A percentile compares a stretch with the other conserved stretches of the same genome.
Evolutionary conservation across 148 eudicot genomes (phyloP).

Genomic region (Rhododendron vialii): DNA sequence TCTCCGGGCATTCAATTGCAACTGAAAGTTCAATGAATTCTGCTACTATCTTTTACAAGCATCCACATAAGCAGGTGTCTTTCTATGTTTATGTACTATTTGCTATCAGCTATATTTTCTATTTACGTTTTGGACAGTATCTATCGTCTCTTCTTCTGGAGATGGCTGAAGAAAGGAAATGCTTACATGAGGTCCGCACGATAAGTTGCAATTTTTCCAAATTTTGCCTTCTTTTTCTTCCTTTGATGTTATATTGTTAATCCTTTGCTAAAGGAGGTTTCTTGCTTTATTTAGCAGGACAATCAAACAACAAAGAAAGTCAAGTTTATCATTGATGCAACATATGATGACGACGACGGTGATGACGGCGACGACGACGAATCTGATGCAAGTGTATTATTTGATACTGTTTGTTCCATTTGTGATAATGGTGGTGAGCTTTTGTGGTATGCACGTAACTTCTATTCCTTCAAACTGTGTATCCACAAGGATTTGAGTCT

Average conservation of each 20-base stretch:
- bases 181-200: slow-evolving; percentile 32
- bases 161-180: slow-evolving; percentile 30
- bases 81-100: not conserved
- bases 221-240: not conserved
- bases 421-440: slow-evolving; percentile 87
- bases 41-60: not conserved
- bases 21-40: not conserved
- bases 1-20: not conserved
- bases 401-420: slow-evolving; percentile 66
- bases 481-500: not conserved
- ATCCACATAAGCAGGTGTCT: not conserved
- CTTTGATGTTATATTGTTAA: not conserved
- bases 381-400: slow-evolving; percentile 20
- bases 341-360: slow-evolving; percentile 21
- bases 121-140: slow-evolving; percentile 34
- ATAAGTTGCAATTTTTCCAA: not conserved
- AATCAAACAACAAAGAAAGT: slow-evolving; percentile 14
- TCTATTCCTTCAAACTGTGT: not conserved
- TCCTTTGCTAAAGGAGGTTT: not conserved
- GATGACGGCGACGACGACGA: slow-evolving; percentile 14
- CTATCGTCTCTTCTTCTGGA: slow-evolving; percentile 37
- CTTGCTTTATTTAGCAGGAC: slow-evolving; percentile 17
- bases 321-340: slow-evolving; percentile 22
- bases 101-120: not conserved
- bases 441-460: slow-evolving; percentile 43